Base-by-base conservation (phyloP, 495 filamentous ascomycete genomes). In the Pseudomonodictys pantanalensis region DNA sequence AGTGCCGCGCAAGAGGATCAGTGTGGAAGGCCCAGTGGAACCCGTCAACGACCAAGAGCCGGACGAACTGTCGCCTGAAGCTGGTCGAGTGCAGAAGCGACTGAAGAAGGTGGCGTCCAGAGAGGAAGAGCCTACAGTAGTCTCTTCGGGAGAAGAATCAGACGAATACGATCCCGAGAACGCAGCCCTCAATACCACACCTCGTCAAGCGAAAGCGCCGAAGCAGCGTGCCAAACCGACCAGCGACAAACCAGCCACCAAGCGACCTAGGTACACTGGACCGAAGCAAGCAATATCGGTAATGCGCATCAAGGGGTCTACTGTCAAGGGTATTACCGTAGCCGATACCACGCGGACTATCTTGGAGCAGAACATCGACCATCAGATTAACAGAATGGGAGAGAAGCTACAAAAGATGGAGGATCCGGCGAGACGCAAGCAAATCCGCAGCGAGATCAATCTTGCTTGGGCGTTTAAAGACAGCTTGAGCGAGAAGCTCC, bases 241-340 rank as follows among this genome's bases (percentile, higher is more conserved):
- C 18, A 55, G 30, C 33, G 24, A 44, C 20, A 29, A 62, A 29
- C 59, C 52, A 5, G 46, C 47, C 9, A 51, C 25, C 30, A 64
- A 64, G 47, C 51, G 45, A 18, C 60, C 28, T n/a, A 58, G 53
- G 35, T 52, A 5, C 12, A 18, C 35, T 20, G 54, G 53, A 18
- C 35, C 54, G 5, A 45, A 26, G 17, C 30, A 58, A 17, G 17
- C 23, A 1, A 58, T 64, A 26, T 24, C 29, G 1, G 52, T 58
- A 25, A 52, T 64, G 53, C 60, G 60, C 20, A 11, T 64, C 22
- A 57, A 57, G n/a, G 59, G 52, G 12, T 39, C 20, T 25, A 39
- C 23, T 12, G 17, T 42, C 5, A 54, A 42, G 25, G 51, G 51
- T 17, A 28, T 50, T 20, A 62, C 59, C 7, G 59, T 56, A 26